A percentile compares a stretch with the other conserved stretches of the same genome.
phyloP scores from a whole-genome alignment of 2,329 filamentous ascomycete genomes.

The Coniochaeta prunicola region DNA sequence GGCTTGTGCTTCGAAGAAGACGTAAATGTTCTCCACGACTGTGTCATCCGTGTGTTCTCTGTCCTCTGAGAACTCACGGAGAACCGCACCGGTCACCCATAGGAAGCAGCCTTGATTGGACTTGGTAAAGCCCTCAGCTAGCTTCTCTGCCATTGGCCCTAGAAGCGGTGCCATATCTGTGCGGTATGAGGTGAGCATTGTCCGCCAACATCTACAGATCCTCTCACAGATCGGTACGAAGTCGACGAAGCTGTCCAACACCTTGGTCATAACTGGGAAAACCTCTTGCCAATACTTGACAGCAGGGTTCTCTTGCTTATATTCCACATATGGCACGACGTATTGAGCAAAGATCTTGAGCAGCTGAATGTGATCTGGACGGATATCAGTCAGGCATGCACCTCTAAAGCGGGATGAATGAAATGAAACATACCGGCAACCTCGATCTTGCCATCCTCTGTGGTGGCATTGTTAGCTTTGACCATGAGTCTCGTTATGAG shows the following conservation, averaged over 20 bases:
- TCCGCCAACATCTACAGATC: conserved; percentile 90
- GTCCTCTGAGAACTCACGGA: conserved; percentile 91
- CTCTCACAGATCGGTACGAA: conserved; percentile 89
- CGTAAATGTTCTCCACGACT: conserved; percentile 84
- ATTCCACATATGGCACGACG: conserved; percentile 66
- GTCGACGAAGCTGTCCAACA: conserved; percentile 79
- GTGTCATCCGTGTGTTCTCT: conserved; percentile 73
- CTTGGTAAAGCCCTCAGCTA: conserved; percentile 75
- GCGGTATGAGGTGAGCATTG: conserved; percentile 94
- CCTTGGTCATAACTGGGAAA: conserved; percentile 77
- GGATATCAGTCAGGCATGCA: conserved; percentile 11
- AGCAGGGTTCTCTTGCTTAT: conserved; percentile 72
- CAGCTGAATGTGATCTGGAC: conserved; percentile 75
- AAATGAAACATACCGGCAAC: conserved; percentile 59
- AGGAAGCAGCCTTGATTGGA: conserved; percentile 94
- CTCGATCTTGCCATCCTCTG: conserved; percentile 76
- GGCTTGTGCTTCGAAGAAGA: conserved; percentile 91
- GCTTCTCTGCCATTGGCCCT: conserved; percentile 77
- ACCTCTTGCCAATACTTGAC: conserved; percentile 96
- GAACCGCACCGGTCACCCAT: conserved; percentile 94
- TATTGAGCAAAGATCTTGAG: conserved; percentile 84
- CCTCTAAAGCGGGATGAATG: neutral
- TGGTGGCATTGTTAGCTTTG: conserved; percentile 77
- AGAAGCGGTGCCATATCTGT: conserved; percentile 82
- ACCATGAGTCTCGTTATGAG: conserved; percentile 78